Base-by-base conservation (phyloP, 257 asterid species). In the Vinca minor region DNA sequence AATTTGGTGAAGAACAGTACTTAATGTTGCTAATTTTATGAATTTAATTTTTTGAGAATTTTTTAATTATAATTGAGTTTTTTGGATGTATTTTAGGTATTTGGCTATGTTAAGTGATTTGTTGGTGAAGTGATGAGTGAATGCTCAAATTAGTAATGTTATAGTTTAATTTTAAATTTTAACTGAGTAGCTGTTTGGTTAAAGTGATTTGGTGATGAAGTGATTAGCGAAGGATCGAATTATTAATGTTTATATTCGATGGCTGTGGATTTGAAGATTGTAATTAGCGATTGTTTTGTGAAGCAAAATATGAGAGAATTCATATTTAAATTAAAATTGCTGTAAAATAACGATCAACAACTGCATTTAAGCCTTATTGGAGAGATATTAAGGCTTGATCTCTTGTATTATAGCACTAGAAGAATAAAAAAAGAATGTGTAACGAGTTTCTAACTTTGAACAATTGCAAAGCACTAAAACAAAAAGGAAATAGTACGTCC, bases 211-310 rank as follows among this genome's bases (percentile, higher is more conserved):
- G 23, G 5, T 34, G 38, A 2, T 3, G 21, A 15, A 28, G 8
- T 13, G 60, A 29, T 55, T 55, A 55, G 15, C 29, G 23, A 41
- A 31, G 23, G 61, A 55, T 55, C 41, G 31, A 55, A 55, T 55
- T 17, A 21, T 13, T 32, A 29, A 29, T 32, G n/a, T n/a, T n/a
- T n/a, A n/a, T n/a, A n/a, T n/a, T 55, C 39, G 31, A 55, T 55
- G 39, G 38, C 23, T 21, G 41, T 55, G 26, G 21, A 31, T 11
- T 55, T 38, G 8, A 34, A 34, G 38, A 34, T 34, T 34, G 3
- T 34, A 34, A 34, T 34, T 34, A 34, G 3, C 4, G 38, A 34
- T 34, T 34, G 38, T 2, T 34, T 34, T n/a, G n/a, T n/a, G n/a
- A n/a, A n/a, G n/a, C n/a, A n/a, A n/a, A n/a, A n/a, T n/a, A n/a